Evolutionary conservation across 192 early-diverging fungal species (phyloP), one percentile per base, ranked within the genome.

Genomic region (Coemansia sp.): DNA sequence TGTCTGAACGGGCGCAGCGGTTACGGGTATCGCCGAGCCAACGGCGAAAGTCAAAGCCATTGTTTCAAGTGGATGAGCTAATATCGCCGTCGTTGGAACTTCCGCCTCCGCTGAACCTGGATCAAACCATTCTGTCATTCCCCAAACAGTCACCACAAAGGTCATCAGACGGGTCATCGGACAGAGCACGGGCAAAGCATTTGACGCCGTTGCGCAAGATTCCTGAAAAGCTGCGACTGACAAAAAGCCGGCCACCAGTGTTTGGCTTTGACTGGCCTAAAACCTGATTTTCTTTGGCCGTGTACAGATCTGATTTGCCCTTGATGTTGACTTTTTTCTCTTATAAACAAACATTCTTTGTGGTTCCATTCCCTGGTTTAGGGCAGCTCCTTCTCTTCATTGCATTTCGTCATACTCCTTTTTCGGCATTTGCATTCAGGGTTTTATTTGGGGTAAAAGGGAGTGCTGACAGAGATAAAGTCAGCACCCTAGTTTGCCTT

Each of bases 31-130:
- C 72, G 47, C 65, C 72, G 6, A 63, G 12, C 11, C 39, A 65
- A 31, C 50, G 27, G 31, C 61, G 56, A 14, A 29, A 17, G 17
- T 10, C 26, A 3, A 17, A 43, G 23, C 23, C 54, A 10, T 57
- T 55, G 53, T 55, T 55, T 55, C 53, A 55, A 27, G 27, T 55
- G 25, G 53, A 55, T 11, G 10, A 29, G 29, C 53, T 25, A 62
- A 21, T n/a, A 2, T 25, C 50, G 17, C 56, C 53, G 3, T 37
- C 47, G 10, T 16, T 19, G 6, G 37, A n/a, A 19, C 57, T 67
- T 17, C 68, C 63, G 57, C 65, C 68, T 17, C 64, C 59, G 39
- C 59, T 63, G 41, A 29, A 63, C 45, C 27, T 67, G 11, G 73
- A 69, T 27, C 51, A 45, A 8, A 51, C 19, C 2, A 70, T 75